Percentiles rank a stretch among this genome's conserved stretches.
Conservation (phyloP, 768 basidiomycete species). For the Termitomyces sp. region DNA sequence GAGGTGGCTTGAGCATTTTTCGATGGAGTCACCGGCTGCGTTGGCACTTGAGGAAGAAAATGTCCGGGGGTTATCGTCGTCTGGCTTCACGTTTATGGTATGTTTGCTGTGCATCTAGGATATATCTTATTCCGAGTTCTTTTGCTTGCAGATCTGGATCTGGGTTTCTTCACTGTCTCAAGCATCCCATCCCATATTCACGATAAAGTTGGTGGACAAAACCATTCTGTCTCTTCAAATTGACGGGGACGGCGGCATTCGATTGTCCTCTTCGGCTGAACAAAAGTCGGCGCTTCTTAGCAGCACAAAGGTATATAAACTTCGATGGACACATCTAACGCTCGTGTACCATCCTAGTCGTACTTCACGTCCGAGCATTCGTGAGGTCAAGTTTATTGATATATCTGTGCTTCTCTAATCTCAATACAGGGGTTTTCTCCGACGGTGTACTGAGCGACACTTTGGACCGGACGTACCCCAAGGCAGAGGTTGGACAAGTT, state of each 20-base stretch:
- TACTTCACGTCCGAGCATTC: conserved; percentile 52
- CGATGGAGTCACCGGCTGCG: conserved; percentile 54
- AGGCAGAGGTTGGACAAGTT: conserved; percentile 33
- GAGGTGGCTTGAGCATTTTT: conserved; percentile 79
- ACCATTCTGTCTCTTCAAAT: conserved; percentile 44
- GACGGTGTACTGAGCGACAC: conserved; percentile 70
- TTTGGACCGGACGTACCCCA: conserved; percentile 64
- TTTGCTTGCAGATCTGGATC: conserved; percentile 40
- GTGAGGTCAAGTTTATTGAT: conserved; percentile 33
- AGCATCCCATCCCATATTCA: conserved; percentile 35
- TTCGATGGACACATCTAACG: conserved; percentile 71
- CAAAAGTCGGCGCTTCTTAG: conserved; percentile 40
- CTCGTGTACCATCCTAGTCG: conserved; percentile 65
- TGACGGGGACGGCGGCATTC: conserved; percentile 54
- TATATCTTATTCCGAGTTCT: not conserved
- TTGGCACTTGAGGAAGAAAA: conserved; percentile 47
- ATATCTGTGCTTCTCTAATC: not conserved
- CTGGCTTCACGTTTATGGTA: conserved; percentile 77
- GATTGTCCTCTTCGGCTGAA: conserved; percentile 39
- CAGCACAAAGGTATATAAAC: conserved; percentile 44
- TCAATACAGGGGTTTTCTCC: conserved; percentile 58
- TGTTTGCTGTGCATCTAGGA: conserved; percentile 8
- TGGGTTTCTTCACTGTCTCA: conserved; percentile 42
- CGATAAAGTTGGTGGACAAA: conserved; percentile 25
- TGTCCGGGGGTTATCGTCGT: conserved; percentile 49